phyloP scores from a whole-genome alignment of 208 protist species.

The Trypanosoma conorhini region DNA sequence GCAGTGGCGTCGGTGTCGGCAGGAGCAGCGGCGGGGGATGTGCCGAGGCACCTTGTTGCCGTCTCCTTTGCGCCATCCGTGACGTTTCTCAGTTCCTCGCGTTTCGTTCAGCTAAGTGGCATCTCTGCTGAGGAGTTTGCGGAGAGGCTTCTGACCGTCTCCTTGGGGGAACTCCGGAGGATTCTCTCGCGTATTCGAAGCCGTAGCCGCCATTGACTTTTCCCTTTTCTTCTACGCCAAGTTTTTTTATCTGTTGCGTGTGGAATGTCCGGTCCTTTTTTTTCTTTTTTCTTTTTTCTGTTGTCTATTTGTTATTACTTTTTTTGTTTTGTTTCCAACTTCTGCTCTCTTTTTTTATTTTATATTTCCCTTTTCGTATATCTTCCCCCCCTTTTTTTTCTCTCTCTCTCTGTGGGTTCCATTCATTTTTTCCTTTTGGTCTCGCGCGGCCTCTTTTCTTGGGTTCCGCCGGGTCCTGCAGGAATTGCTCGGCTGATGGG shows the following conservation, averaged over 20 bases:
- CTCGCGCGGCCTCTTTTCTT: not conserved
- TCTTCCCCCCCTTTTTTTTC: not conserved
- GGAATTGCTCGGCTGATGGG: constrained; percentile 14
- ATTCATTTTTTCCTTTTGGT: not conserved
- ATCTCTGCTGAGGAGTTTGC: constrained; percentile 27
- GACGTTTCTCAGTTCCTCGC: constrained; percentile 9
- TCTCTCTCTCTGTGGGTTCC: not conserved
- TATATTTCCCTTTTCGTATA: too few species aligned
- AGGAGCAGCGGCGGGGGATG: not conserved
- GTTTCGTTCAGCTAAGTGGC: constrained; percentile 15
- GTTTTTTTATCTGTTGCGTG: not conserved
- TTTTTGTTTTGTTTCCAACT: not conserved
- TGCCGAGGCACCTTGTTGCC: constrained; percentile 11
- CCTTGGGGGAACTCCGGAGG: constrained; percentile 3
- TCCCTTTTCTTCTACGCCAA: not conserved
- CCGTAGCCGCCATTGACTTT: not conserved
- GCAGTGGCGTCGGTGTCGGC: not conserved
- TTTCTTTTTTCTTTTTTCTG: constrained; percentile 1
- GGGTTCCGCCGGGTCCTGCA: constrained; percentile 1
- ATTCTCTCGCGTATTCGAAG: constrained; percentile 11
- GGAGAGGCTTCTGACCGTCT: constrained; percentile 17
- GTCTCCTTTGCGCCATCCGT: constrained; percentile 34
- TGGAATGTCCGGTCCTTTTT: not conserved
- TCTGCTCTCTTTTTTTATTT: not conserved
- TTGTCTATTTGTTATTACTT: too few species aligned